Percentiles rank a stretch among this genome's conserved stretches.
These are phyloP conservation scores for Clathrus columnatus DNA, from an alignment of 768 basidiomycete species.

Conservation along the genomic window DNA sequence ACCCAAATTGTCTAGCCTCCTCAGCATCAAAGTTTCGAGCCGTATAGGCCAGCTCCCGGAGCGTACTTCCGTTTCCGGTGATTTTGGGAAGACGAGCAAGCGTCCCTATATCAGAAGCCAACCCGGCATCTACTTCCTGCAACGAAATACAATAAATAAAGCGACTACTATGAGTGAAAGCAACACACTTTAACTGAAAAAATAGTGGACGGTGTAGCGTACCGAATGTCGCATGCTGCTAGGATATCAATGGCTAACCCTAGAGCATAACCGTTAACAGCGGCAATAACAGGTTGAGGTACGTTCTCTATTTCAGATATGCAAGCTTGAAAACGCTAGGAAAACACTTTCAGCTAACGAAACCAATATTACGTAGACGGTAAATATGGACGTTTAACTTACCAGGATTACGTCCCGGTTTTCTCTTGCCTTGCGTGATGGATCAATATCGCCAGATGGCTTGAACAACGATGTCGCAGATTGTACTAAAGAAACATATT, in stretches of 20 bases:
- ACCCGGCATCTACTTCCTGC: constrained; percentile 79
- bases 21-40: constrained; percentile 57
- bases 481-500: constrained; percentile 3
- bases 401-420: constrained; percentile 38
- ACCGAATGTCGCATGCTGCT: constrained; percentile 69
- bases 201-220: constrained; percentile 48
- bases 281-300: constrained; percentile 74
- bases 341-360: neutral
- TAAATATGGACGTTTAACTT: neutral
- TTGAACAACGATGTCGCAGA: constrained; percentile 3
- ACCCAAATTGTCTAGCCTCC: constrained; percentile 61
- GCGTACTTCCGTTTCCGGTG: constrained; percentile 61
- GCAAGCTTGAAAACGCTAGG: constrained; percentile 53
- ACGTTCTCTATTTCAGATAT: constrained; percentile 62
- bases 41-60: constrained; percentile 71
- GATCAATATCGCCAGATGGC: constrained; percentile 28
- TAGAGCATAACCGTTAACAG: constrained; percentile 64
- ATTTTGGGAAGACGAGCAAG: constrained; percentile 76
- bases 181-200: constrained; percentile 60
- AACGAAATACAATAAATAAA: constrained; percentile 2
- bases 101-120: constrained; percentile 84
- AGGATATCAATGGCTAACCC: constrained; percentile 78
- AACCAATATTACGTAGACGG: constrained; percentile 14
- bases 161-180: neutral
- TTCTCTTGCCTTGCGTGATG: constrained; percentile 42